Conservation (phyloP, 2,329 filamentous ascomycete genomes). For the Fusarium sambucinum region DNA sequence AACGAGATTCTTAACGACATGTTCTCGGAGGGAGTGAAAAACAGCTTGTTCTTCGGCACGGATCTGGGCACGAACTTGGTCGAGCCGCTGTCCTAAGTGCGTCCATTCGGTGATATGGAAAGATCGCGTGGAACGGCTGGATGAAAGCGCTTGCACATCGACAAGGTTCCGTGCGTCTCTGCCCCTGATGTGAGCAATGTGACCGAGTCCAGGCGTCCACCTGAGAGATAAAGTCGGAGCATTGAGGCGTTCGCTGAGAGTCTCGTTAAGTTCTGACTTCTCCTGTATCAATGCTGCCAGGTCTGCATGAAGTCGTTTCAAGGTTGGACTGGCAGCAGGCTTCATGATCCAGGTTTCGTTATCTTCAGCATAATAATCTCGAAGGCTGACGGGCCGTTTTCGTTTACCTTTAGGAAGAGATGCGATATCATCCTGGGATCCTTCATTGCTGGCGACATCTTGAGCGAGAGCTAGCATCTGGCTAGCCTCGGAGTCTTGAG, state of each 20-base stretch:
- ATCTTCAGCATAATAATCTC: constrained; percentile 71
- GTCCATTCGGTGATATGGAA: constrained; percentile 91
- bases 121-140: constrained; percentile 85
- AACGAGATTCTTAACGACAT: constrained; percentile 84
- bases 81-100: constrained; percentile 79
- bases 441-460: constrained; percentile 75
- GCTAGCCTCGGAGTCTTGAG: constrained; percentile 77
- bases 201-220: constrained; percentile 88
- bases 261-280: constrained; percentile 70
- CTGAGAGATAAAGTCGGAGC: constrained; percentile 79
- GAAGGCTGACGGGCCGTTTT: constrained; percentile 61
- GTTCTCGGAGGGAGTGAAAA: constrained; percentile 77
- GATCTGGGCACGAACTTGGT: constrained; percentile 82
- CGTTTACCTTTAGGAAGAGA: constrained; percentile 67
- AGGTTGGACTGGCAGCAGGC: constrained; percentile 72
- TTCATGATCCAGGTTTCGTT: constrained; percentile 75
- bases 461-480: constrained; percentile 80
- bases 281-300: constrained; percentile 71
- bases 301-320: constrained; percentile 75
- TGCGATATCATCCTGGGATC: constrained; percentile 66
- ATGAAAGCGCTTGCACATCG: constrained; percentile 67
- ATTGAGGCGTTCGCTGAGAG: constrained; percentile 70
- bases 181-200: constrained; percentile 91
- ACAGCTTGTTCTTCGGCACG: constrained; percentile 86
- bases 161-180: constrained; percentile 69